Evolutionary conservation across 352 stramenopile genomes (phyloP).

Genomic region (Phytopythium boreale): DNA sequence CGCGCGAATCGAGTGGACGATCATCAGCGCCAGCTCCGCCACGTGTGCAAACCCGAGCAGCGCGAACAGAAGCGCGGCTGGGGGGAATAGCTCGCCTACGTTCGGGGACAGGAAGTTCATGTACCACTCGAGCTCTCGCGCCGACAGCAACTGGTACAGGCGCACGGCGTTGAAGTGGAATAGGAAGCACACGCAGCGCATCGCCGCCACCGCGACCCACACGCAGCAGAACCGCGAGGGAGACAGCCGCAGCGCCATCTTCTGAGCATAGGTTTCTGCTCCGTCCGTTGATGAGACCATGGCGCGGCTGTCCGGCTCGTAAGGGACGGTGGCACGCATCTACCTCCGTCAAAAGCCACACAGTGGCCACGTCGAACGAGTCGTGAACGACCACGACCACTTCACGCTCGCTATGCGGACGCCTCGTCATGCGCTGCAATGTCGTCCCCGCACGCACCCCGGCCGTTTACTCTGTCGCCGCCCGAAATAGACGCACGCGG

Average conservation of each 20-base stretch:
- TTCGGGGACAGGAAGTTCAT: conserved; percentile 8
- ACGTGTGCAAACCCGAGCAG: neutral
- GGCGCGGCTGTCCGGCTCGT: neutral
- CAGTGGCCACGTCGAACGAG: neutral
- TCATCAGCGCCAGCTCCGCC: conserved; percentile 8
- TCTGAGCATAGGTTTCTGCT: too few relatives aligned
- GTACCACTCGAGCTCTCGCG: conserved; percentile 15
- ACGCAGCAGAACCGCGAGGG: conserved; percentile 5
- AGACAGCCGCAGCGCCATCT: conserved; percentile 9
- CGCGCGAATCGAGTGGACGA: conserved; percentile 5
- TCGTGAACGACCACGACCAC: too few relatives aligned
- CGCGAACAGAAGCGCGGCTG: neutral
- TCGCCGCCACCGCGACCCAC: conserved; percentile 4
- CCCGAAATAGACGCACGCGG: neutral
- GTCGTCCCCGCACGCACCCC: too few relatives aligned
- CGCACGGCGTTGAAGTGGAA: conserved; percentile 9
- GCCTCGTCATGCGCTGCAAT: too few relatives aligned
- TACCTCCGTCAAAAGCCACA: neutral
- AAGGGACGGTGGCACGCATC: neutral
- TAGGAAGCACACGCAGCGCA: conserved; percentile 2
- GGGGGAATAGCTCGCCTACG: conserved; percentile 1
- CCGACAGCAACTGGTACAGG: conserved; percentile 9
- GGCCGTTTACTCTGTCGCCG: neutral
- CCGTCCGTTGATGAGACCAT: neutral
- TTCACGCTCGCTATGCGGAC: too few relatives aligned